These are phyloP conservation scores for Cladosporium sp. DNA, from an alignment of 2,329 filamentous ascomycete genomes.

Conservation along the genomic window DNA sequence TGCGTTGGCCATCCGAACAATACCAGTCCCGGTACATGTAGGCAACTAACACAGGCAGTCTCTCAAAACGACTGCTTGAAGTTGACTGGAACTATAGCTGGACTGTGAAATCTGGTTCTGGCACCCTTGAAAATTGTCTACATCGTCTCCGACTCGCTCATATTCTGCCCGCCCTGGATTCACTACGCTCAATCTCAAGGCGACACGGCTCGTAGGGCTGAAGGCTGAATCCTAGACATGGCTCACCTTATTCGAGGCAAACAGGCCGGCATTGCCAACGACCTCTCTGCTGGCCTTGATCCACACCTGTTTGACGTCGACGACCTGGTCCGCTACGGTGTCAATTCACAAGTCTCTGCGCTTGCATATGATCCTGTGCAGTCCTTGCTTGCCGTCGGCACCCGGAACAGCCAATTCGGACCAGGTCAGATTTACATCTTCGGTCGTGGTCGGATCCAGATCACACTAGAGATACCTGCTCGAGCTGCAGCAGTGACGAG, in stretches of 20 bases:
- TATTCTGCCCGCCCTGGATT: background rate
- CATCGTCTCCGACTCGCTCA: no score
- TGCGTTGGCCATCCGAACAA: no score
- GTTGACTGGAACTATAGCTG: no score
- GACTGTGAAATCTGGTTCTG: no score
- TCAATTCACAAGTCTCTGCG: constrained; percentile 64
- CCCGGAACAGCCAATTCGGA: constrained; percentile 80
- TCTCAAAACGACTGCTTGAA: no score
- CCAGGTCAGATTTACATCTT: constrained; percentile 85
- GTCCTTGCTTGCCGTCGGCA: constrained; percentile 87
- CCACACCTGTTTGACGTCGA: constrained; percentile 78
- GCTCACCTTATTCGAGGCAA: constrained; percentile 85
- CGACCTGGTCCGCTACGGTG: constrained; percentile 74
- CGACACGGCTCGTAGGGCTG: constrained; percentile 8
- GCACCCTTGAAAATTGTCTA: no score
- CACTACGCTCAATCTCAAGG: background rate
- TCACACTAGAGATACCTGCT: constrained; percentile 66
- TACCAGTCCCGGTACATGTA: no score
- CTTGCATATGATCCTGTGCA: constrained; percentile 92
- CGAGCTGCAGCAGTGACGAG: constrained; percentile 66
- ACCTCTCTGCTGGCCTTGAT: constrained; percentile 77
- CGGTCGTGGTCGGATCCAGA: constrained; percentile 75
- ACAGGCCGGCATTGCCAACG: constrained; percentile 87
- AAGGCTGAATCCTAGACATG: constrained; percentile 51
- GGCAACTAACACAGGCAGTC: no score